Evolutionary conservation across 164 flowering plant genomes (phyloP).

Genomic region (Euptelea pleiosperma): DNA sequence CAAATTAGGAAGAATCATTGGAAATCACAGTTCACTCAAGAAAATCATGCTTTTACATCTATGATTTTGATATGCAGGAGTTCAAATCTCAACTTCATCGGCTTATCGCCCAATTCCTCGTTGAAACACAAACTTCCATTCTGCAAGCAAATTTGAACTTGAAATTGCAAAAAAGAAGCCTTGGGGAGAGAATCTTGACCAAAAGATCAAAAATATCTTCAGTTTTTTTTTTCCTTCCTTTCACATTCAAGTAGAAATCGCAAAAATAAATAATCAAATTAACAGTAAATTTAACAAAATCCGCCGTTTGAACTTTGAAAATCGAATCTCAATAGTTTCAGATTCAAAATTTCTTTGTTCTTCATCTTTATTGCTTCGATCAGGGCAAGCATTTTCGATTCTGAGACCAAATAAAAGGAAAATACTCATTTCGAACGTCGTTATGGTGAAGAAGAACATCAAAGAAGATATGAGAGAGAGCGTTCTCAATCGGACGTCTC

Average conservation of each 20-base stretch:
- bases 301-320: constrained; percentile 10
- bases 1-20: too few species aligned
- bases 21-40: too few species aligned
- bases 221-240: too few species aligned
- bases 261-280: not conserved
- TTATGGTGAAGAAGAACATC: constrained; percentile 47
- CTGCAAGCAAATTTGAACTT: not conserved
- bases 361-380: not conserved
- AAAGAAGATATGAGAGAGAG: constrained; percentile 51
- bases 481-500: constrained; percentile 35
- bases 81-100: not conserved
- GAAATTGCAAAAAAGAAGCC: not conserved
- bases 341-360: constrained; percentile 5
- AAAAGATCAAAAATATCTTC: not conserved
- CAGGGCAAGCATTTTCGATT: not conserved
- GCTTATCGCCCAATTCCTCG: not conserved
- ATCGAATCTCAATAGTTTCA: not conserved
- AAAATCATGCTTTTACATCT: too few species aligned
- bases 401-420: not conserved
- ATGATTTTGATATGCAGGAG: too few species aligned
- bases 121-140: not conserved
- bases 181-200: not conserved
- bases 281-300: not conserved
- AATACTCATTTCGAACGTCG: constrained; percentile 15
- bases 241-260: not conserved